Base-by-base conservation (phyloP, 192 early-diverging fungal genomes). In the Coemansia sp. region DNA sequence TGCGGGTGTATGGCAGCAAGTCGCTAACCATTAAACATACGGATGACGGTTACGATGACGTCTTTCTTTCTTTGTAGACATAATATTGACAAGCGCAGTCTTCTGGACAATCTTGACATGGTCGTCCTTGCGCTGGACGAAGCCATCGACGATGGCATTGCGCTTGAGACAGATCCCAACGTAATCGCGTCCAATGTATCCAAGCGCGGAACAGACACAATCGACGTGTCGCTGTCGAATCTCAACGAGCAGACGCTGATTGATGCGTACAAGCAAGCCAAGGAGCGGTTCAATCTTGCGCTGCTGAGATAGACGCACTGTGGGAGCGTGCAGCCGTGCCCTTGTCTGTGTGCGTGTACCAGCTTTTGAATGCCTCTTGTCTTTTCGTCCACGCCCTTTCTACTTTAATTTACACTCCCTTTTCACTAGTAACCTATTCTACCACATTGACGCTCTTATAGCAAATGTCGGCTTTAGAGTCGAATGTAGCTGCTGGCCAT, bases 101-200 rank as follows among this genome's bases (percentile, higher is more conserved):
- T 98, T 17, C 74, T 97, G 63, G 94, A 97, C 72, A 94, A 93
- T 81, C 80, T 94, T 33, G 96, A 98, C 82, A 84, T 95, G 60
- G 91, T 95, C 0, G 87, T 93, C 51, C 86, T 98, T 32, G 89
- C 91, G 4, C 75, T 98, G 46, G 96, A 98, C 78, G 96, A 98
- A 70, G 89, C 91, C 33, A 88, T 98, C 27, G 96, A 98, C 74
- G 93, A 95, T 66, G 96, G 91, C 20, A 91, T 93, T 52, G 85
- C 87, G 22, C 72, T 90, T 21, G 91, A 93, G 64, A 91, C 89
- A 4, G 90, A 91, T 55, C 80, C 89, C 6, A 87, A 86, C 57
- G 89, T 88, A 3, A 91, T 93, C 72, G 90, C 88, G 9, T 81
- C 84, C 46, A 85, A 90, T 39, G 91, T 93, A 21, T 91, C 90